These are phyloP conservation scores for Rosa multiflora DNA, from an alignment of 306 rosid genomes.

Conservation along the genomic window DNA sequence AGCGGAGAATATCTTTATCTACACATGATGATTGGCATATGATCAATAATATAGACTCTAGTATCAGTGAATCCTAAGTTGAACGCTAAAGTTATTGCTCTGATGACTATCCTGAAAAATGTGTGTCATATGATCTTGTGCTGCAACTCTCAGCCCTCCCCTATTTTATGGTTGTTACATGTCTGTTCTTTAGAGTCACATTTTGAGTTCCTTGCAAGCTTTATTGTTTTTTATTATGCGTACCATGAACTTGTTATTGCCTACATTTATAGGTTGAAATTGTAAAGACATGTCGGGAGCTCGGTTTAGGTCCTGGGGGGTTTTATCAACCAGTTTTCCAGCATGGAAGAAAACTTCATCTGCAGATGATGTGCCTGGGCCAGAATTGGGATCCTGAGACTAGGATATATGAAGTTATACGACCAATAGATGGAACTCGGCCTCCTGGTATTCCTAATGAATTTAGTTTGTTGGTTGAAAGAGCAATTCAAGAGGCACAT, in stretches of 20 bases:
- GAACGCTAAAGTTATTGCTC: not conserved
- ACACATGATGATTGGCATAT: not conserved
- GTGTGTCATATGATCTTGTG: not conserved
- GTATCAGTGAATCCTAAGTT: not conserved
- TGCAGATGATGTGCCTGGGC: slow-evolving; percentile 81
- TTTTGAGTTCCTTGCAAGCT: not conserved
- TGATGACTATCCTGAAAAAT: not conserved
- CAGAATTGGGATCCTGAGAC: slow-evolving; percentile 70
- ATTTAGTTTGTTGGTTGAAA: slow-evolving; percentile 32
- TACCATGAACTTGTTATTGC: not conserved
- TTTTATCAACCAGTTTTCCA: slow-evolving; percentile 64
- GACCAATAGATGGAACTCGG: slow-evolving; percentile 31
- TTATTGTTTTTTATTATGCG: not conserved
- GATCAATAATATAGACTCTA: not conserved
- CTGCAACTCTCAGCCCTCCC: not conserved
- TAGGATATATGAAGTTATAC: slow-evolving; percentile 36
- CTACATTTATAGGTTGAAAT: slow-evolving; percentile 43
- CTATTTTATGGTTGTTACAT: not conserved
- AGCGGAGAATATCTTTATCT: not conserved
- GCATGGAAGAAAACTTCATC: slow-evolving; percentile 54
- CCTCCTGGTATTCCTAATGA: slow-evolving; percentile 51
- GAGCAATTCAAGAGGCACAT: slow-evolving; percentile 46
- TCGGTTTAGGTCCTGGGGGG: slow-evolving; percentile 67
- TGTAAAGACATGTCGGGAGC: slow-evolving; percentile 39
- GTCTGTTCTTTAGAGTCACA: not conserved